Percentiles rank a stretch among this genome's conserved stretches.
Conservation (phyloP, 805 yeast species). For the Maudiozyma barnettii region DNA sequence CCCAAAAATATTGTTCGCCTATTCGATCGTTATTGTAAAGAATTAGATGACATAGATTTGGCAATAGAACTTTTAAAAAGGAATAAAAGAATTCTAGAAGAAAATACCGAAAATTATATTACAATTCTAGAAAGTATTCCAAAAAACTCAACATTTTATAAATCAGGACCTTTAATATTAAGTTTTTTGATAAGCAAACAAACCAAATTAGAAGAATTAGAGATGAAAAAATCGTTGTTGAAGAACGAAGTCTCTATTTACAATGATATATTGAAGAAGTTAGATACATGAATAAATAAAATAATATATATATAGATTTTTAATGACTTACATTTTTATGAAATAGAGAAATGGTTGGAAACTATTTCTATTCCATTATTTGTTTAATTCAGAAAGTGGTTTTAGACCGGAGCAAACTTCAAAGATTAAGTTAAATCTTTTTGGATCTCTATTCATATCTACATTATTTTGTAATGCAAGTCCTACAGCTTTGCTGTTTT, state of each 20-base stretch:
- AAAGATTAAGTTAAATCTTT: slow-evolving; percentile 13
- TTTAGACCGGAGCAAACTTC: slow-evolving; percentile 27
- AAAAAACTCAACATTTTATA: slow-evolving; percentile 6
- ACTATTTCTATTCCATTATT: background rate
- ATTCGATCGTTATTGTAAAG: slow-evolving; percentile 12
- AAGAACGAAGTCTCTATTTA: slow-evolving; percentile 13
- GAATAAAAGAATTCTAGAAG: slow-evolving; percentile 8
- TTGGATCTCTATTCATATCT: slow-evolving; percentile 7
- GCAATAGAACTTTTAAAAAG: slow-evolving; percentile 13
- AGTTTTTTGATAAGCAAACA: slow-evolving; percentile 10
- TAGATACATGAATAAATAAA: slow-evolving; percentile 4
- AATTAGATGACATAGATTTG: slow-evolving; percentile 6
- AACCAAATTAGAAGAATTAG: slow-evolving; percentile 4
- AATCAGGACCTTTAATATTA: slow-evolving; percentile 10
- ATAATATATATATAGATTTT: background rate
- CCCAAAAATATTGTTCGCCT: slow-evolving; percentile 11
- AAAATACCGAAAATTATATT: slow-evolving; percentile 5
- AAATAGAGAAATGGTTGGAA: background rate
- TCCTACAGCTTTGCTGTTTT: slow-evolving; percentile 19
- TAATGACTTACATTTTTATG: background rate
- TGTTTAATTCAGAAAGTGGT: slow-evolving; percentile 18
- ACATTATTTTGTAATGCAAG: slow-evolving; percentile 16
- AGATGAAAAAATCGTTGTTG: slow-evolving; percentile 17
- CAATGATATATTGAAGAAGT: slow-evolving; percentile 5
- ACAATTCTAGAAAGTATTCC: slow-evolving; percentile 16